These are phyloP conservation scores for Cicer bijugum DNA, from an alignment of 306 rosid species.

Conservation along the genomic window DNA sequence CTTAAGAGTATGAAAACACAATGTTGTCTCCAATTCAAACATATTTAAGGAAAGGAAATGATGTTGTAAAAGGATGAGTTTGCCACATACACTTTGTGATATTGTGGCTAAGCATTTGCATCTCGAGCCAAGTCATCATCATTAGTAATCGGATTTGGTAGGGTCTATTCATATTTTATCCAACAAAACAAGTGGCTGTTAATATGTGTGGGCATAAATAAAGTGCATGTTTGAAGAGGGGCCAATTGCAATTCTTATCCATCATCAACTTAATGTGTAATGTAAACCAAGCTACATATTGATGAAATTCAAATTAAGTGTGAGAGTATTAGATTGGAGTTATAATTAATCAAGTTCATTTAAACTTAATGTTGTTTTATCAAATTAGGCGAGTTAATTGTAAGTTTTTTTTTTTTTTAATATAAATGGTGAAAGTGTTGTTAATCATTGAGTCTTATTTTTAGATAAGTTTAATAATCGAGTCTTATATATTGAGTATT, in stretches of 20 bases:
- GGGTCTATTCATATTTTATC: conserved; percentile 34
- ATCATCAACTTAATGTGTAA: background rate
- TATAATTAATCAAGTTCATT: background rate
- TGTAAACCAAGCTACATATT: background rate
- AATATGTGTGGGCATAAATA: conserved; percentile 31
- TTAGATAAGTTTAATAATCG: background rate
- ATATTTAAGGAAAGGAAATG: background rate
- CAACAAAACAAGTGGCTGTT: conserved; percentile 1
- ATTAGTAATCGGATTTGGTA: conserved; percentile 36
- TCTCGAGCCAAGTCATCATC: conserved; percentile 36
- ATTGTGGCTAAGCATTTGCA: conserved; percentile 22
- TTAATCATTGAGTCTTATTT: conserved; percentile 32
- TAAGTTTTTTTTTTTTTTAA: no score
- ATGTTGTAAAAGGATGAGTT: conserved; percentile 41
- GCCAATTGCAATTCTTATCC: conserved; percentile 41
- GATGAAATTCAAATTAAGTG: background rate
- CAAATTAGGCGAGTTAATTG: no score
- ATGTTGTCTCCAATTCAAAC: background rate
- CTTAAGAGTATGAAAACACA: background rate
- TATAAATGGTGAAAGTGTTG: conserved; percentile 1
- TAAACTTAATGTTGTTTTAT: background rate
- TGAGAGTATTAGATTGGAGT: background rate
- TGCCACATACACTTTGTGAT: conserved; percentile 42
- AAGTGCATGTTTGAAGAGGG: conserved; percentile 36
- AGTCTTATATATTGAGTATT: background rate